Percentiles rank a stretch among this genome's conserved stretches.
Conservation (phyloP, 1,284 basidiomycete species). For the Puccinia horiana region DNA sequence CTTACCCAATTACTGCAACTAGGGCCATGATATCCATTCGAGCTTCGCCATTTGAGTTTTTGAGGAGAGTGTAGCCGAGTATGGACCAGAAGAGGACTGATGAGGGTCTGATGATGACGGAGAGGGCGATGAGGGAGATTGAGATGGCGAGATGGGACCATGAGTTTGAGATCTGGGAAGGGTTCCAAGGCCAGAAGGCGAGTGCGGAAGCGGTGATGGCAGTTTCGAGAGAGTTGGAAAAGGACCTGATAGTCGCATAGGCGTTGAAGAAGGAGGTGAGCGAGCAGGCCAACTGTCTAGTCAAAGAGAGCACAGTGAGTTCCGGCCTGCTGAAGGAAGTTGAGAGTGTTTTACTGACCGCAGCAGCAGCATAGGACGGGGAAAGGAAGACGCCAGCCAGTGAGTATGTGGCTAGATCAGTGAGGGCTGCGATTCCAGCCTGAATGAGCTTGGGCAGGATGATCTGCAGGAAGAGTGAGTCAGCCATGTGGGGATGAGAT, state of each 20-base stretch:
- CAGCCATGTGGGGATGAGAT: conserved; percentile 48
- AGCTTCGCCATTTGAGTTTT: conserved; percentile 7
- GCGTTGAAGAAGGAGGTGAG: conserved; percentile 83
- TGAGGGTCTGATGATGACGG: conserved; percentile 52
- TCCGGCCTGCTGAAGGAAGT: conserved; percentile 2
- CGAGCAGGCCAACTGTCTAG: conserved; percentile 72
- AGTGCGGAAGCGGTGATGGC: conserved; percentile 78
- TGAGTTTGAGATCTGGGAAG: conserved; percentile 79
- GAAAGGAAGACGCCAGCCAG: conserved; percentile 69
- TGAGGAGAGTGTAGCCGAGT: conserved; percentile 25
- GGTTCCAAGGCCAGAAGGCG: conserved; percentile 67
- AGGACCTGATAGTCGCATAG: conserved; percentile 77
- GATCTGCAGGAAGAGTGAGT: conserved; percentile 53
- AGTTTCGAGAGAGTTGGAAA: conserved; percentile 92
- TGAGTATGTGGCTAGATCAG: conserved; percentile 73
- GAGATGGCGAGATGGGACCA: conserved; percentile 58
- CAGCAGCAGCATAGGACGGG: conserved; percentile 65
- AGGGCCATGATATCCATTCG: conserved; percentile 37
- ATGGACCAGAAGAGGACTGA: conserved; percentile 35
- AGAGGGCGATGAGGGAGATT: conserved; percentile 51
- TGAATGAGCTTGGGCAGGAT: conserved; percentile 75
- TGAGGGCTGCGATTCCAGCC: conserved; percentile 74
- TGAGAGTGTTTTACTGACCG: conserved; percentile 64
- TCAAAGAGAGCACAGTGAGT: background rate
- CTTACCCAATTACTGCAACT: conserved; percentile 27